Conservation (phyloP, 345 rosid genomes). For the Punica granatum region DNA sequence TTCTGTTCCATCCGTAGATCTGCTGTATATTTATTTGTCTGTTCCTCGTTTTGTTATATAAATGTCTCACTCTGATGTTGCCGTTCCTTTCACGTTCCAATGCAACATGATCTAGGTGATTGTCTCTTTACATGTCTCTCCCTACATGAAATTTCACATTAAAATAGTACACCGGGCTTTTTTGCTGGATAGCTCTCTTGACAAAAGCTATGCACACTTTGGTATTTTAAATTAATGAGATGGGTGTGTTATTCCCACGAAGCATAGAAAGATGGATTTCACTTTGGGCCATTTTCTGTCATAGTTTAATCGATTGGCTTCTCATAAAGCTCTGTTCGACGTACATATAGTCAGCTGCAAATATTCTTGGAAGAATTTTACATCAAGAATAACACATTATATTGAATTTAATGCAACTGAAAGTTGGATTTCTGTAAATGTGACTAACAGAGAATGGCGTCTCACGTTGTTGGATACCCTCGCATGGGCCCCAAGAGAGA, state of each 20-base stretch:
- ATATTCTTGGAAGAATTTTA: not conserved
- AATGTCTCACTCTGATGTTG: not conserved
- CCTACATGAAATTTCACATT: not conserved
- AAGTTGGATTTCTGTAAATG: constrained; percentile 1
- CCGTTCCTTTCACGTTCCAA: not conserved
- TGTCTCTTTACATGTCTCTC: not conserved
- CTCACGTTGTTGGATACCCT: constrained; percentile 98
- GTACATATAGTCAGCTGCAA: not conserved
- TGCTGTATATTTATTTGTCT: not conserved
- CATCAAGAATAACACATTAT: not conserved
- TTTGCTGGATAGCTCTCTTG: not conserved
- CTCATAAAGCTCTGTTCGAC: not conserved
- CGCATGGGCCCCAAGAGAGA: constrained; percentile 99
- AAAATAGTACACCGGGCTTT: not conserved
- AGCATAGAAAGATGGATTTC: not conserved
- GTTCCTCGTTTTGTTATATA: not conserved
- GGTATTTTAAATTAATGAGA: not conserved
- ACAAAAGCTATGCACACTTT: not conserved
- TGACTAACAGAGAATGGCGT: constrained; percentile 55
- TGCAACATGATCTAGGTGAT: constrained; percentile 2
- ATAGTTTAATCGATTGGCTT: not conserved
- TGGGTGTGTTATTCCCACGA: not conserved
- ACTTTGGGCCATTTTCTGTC: not conserved
- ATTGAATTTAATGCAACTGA: not conserved
- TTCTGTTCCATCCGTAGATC: not conserved